Evolutionary conservation across 2,329 filamentous ascomycete genomes (phyloP), one percentile per base, ranked within the genome.

Genomic region (Stachybotrys echinatus): DNA sequence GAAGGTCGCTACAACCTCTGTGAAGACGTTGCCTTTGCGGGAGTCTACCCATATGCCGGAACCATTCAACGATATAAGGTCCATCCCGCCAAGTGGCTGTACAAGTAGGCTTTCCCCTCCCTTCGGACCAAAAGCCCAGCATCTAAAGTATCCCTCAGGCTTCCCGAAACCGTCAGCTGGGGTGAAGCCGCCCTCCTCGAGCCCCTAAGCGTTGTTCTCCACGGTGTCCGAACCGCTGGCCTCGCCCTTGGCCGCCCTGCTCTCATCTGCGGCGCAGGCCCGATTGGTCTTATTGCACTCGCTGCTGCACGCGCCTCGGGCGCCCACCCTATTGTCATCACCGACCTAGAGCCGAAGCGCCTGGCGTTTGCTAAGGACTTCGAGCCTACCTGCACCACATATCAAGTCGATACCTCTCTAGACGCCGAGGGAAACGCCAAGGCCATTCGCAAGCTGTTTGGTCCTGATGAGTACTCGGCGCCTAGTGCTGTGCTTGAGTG

Each of bases 1-100:
- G 74, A 76, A 22, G 83, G 82, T 3, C 76, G 80, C 12, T 85
- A 84, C 57, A 85, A 85, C 56, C 75, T 85, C 6, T 86, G 83
- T 59, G 75, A 82, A 53, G 74, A 80, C 47, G 81, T 85, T 4
- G 69, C 74, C 44, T 86, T 86, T 56, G 70, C 79, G 0, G 81
- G 81, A 19, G 81, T 83, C 17, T 84, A 81, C 55, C 83, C 82
- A 0, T 74, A 84, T 56, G 66, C 74, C 49, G 83, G 83, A 6
- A 81, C 78, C 0, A 72, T 88, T 8, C 81, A 83, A 59, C 66
- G 81, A 53, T 84, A 80, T 67, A 83, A 82, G 58, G 70, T 76
- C 19, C 83, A 85, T 55, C 77, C 81, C 1, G 81, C 81, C 4
- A 79, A 75, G 59, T 85, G 77, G 74, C 65, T 80, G 37, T 77